A percentile compares a stretch with the other conserved stretches of the same genome.
Conservation (phyloP, 345 rosid genomes). For the Xanthoceras sorbifolium region DNA sequence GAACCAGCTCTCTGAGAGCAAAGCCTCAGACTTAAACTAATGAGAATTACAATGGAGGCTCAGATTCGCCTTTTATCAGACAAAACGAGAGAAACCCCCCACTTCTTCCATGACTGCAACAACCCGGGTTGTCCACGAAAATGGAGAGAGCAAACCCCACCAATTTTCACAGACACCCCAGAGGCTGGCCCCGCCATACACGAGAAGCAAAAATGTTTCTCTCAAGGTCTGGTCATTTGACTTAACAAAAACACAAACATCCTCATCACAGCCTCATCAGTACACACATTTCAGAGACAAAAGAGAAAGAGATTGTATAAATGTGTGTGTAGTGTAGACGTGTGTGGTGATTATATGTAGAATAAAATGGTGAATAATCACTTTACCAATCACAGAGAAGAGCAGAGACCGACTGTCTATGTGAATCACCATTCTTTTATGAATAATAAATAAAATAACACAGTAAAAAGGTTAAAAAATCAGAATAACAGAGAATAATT, state of each 20-base stretch:
- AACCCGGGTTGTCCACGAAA: not conserved
- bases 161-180: not conserved
- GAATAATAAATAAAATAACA: no score
- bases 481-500: not conserved
- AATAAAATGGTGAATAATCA: not conserved
- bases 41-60: slow-evolving; percentile 12
- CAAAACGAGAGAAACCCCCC: not conserved
- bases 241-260: not conserved
- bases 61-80: slow-evolving; percentile 9
- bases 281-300: not conserved
- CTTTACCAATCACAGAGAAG: not conserved
- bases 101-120: slow-evolving; percentile 7
- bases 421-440: not conserved
- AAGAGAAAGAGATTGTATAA: not conserved
- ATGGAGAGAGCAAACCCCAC: not conserved
- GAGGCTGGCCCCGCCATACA: not conserved
- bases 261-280: not conserved
- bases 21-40: slow-evolving; percentile 7
- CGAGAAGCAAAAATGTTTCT: not conserved
- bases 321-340: not conserved
- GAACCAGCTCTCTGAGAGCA: not conserved
- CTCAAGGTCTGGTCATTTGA: not conserved
- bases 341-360: no score
- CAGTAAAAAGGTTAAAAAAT: no score
- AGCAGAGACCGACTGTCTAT: not conserved